Percentiles rank a stretch among this genome's conserved stretches.
Evolutionary conservation across 1,139 yeast species (phyloP).

Genomic region (Saccharomyces pastorianus): DNA sequence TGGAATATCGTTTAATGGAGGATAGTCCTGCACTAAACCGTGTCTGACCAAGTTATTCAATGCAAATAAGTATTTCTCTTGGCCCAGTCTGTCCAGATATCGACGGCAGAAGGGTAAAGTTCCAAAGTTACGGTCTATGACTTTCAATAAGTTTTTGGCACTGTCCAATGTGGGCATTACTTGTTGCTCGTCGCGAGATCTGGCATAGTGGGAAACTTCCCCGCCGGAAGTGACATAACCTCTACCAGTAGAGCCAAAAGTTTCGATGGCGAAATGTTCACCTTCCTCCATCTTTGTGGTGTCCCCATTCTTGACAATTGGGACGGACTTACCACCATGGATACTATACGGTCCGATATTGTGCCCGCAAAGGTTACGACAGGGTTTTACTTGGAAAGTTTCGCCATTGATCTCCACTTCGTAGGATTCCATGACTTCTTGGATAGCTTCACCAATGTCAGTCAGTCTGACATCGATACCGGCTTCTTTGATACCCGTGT

Average conservation of each 20-base stretch:
- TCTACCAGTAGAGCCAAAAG: slow-evolving; percentile 93
- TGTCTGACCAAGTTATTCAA: slow-evolving; percentile 76
- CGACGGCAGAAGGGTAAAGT: slow-evolving; percentile 96
- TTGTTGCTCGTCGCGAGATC: slow-evolving; percentile 40
- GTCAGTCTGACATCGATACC: slow-evolving; percentile 94
- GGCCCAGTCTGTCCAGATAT: slow-evolving; percentile 84
- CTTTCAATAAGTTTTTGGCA: slow-evolving; percentile 57
- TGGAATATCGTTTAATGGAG: slow-evolving; percentile 80
- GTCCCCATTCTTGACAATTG: slow-evolving; percentile 89
- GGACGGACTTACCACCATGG: slow-evolving; percentile 94
- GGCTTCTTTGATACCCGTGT: slow-evolving; percentile 85
- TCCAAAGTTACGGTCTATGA: slow-evolving; percentile 77
- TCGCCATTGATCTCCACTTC: slow-evolving; percentile 89
- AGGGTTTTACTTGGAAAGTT: slow-evolving; percentile 75
- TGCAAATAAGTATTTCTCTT: slow-evolving; percentile 83
- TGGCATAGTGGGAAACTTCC: slow-evolving; percentile 89
- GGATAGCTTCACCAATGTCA: slow-evolving; percentile 92
- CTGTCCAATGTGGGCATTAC: slow-evolving; percentile 53
- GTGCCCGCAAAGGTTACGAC: slow-evolving; percentile 91
- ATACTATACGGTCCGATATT: slow-evolving; percentile 74
- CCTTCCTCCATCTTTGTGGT: slow-evolving; percentile 98
- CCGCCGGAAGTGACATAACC: slow-evolving; percentile 84
- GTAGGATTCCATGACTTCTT: slow-evolving; percentile 95
- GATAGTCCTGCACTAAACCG: slow-evolving; percentile 86
- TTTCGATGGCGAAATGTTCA: slow-evolving; percentile 94